Conservation (phyloP, 345 rosid species). For the Citrus glauca region DNA sequence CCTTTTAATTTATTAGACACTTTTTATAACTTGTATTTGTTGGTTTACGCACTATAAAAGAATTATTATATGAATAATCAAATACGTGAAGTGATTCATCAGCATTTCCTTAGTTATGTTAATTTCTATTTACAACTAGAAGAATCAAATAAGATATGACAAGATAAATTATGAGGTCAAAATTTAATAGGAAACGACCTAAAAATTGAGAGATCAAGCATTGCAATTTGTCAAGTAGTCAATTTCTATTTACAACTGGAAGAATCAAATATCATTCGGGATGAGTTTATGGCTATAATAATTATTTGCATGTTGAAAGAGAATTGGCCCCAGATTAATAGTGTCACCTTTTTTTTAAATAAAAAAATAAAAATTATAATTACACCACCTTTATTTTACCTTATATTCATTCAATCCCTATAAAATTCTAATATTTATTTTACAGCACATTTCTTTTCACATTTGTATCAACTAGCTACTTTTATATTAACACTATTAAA, state of each 20-base stretch:
- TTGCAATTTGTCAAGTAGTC: not conserved
- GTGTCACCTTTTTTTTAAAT: not conserved
- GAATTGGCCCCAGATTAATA: slow-evolving; percentile 8
- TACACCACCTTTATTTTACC: too few species aligned
- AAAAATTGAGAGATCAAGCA: not conserved
- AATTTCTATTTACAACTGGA: not conserved
- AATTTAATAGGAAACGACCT: not conserved
- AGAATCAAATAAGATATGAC: too few species aligned
- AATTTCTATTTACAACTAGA: too few species aligned
- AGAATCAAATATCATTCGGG: not conserved
- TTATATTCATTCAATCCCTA: too few species aligned
- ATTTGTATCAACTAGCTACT: too few species aligned
- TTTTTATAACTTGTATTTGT: not conserved
- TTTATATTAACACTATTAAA: too few species aligned
- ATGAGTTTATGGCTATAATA: not conserved
- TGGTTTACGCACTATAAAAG: not conserved
- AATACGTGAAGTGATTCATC: not conserved
- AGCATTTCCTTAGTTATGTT: too few species aligned
- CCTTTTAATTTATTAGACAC: not conserved
- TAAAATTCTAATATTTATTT: too few species aligned
- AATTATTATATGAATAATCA: not conserved
- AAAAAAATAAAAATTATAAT: too few species aligned
- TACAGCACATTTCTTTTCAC: too few species aligned
- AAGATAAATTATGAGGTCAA: not conserved
- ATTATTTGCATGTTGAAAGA: not conserved